Percentiles rank a stretch among this genome's conserved stretches.
Evolutionary conservation across 257 asterid genomes (phyloP).

Genomic region (Thymus mandschuricus): DNA sequence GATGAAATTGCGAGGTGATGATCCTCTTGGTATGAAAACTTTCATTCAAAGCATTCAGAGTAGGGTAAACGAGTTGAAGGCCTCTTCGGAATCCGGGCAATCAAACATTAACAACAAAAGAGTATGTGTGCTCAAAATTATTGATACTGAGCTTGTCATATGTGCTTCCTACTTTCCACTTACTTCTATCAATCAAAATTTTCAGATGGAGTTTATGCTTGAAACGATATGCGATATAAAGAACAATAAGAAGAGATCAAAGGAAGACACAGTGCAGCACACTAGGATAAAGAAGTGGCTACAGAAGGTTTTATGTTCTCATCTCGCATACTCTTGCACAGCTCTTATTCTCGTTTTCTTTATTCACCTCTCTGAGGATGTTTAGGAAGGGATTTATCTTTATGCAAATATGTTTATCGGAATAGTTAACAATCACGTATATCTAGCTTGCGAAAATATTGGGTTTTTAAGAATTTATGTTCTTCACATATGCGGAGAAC

Average conservation of each 20-base stretch:
- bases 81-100: constrained; percentile 59
- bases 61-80: constrained; percentile 79
- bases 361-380: not conserved
- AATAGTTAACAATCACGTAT: constrained; percentile 5
- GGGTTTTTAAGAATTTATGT: not conserved
- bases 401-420: not conserved
- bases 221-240: constrained; percentile 88
- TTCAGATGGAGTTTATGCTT: constrained; percentile 94
- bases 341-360: not conserved
- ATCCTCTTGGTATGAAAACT: constrained; percentile 90
- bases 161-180: constrained; percentile 27
- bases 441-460: not conserved
- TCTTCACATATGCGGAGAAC: constrained; percentile 9
- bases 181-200: constrained; percentile 25
- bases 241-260: constrained; percentile 77
- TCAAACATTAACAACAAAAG: constrained; percentile 65
- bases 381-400: not conserved
- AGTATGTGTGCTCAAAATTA: constrained; percentile 44
- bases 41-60: constrained; percentile 75
- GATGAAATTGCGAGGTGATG: constrained; percentile 90
- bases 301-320: constrained; percentile 59
- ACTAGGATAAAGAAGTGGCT: constrained; percentile 87
- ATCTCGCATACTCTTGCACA: not conserved
- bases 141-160: constrained; percentile 21
- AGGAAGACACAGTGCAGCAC: constrained; percentile 75